A percentile compares a stretch with the other conserved stretches of the same genome.
phyloP scores from a whole-genome alignment of 2,329 filamentous ascomycete genomes.

The Gaeumannomyces sp. region DNA sequence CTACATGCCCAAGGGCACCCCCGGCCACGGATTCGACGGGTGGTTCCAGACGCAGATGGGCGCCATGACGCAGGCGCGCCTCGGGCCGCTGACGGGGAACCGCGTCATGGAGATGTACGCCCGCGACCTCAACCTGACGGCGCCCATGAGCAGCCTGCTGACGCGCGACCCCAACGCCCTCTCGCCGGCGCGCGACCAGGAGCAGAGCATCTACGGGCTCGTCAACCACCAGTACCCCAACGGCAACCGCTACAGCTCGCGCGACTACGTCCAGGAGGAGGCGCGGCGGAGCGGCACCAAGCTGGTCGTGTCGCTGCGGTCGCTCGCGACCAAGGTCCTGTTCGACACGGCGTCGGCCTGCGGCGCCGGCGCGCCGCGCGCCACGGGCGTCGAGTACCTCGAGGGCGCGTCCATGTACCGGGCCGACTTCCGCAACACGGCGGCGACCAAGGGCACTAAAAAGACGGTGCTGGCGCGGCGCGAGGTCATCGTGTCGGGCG shows the following conservation, averaged over 20 bases:
- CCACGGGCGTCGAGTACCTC: conserved; percentile 29
- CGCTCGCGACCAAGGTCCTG: conserved; percentile 24
- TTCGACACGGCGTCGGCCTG: conserved; percentile 17
- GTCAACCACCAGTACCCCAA: conserved; percentile 22
- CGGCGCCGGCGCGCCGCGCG: conserved; percentile 18
- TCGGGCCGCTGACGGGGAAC: conserved; percentile 14
- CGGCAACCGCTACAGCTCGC: conserved; percentile 22
- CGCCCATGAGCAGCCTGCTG: conserved; percentile 10
- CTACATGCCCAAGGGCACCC: conserved; percentile 30
- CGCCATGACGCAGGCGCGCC: conserved; percentile 11
- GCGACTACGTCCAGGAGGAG: conserved; percentile 22
- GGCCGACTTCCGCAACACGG: conserved; percentile 19
- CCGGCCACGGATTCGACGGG: conserved; percentile 36
- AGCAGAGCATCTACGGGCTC: conserved; percentile 22
- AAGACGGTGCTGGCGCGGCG: conserved; percentile 22
- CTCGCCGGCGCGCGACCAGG: conserved; percentile 22
- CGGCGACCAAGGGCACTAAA: conserved; percentile 19
- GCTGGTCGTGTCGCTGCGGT: conserved; percentile 22
- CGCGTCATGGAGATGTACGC: conserved; percentile 15
- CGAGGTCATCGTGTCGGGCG: conserved; percentile 46
- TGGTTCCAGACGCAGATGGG: conserved; percentile 25
- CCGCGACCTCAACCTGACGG: conserved; percentile 18
- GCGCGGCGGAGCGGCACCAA: conserved; percentile 18
- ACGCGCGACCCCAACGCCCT: conserved; percentile 46
- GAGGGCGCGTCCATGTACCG: conserved; percentile 27